Conservation (phyloP, 768 basidiomycete species). For the Suillus ampliporus region DNA sequence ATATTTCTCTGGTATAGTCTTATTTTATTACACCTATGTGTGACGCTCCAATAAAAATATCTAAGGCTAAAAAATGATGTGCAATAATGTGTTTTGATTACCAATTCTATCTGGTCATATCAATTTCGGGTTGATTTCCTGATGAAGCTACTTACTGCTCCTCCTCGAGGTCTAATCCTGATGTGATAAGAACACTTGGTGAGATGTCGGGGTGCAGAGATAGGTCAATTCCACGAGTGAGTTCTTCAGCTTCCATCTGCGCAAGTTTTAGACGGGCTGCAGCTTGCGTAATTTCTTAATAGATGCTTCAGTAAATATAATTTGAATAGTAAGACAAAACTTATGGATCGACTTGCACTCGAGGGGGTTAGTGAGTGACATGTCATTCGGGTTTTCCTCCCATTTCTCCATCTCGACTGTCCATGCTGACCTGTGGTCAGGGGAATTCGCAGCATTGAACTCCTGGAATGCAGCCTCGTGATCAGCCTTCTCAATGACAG, state of each 20-base stretch:
- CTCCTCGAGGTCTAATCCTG: conserved; percentile 24
- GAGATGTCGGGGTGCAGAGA: conserved; percentile 16
- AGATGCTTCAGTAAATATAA: background rate
- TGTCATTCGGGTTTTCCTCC: background rate
- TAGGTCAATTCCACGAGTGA: background rate
- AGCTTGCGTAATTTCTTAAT: background rate
- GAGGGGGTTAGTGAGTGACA: background rate
- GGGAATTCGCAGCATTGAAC: background rate
- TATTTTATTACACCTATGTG: no score
- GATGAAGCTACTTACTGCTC: conserved; percentile 16
- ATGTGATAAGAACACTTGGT: conserved; percentile 13
- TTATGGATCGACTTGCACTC: background rate
- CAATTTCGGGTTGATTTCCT: background rate
- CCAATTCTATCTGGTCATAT: background rate
- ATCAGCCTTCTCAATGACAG: background rate
- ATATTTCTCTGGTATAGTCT: no score
- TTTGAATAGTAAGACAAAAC: background rate
- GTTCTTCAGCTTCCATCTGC: conserved; percentile 14
- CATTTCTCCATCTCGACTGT: background rate
- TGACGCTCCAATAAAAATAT: background rate
- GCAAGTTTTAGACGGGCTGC: conserved; percentile 10
- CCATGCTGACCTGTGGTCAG: background rate
- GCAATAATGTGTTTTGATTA: background rate
- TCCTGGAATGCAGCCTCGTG: conserved; percentile 10
- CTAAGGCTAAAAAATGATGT: background rate